Percentiles rank a stretch among this genome's conserved stretches.
These are phyloP conservation scores for Candida sp. DNA, from an alignment of 1,139 yeast species.

Conservation along the genomic window DNA sequence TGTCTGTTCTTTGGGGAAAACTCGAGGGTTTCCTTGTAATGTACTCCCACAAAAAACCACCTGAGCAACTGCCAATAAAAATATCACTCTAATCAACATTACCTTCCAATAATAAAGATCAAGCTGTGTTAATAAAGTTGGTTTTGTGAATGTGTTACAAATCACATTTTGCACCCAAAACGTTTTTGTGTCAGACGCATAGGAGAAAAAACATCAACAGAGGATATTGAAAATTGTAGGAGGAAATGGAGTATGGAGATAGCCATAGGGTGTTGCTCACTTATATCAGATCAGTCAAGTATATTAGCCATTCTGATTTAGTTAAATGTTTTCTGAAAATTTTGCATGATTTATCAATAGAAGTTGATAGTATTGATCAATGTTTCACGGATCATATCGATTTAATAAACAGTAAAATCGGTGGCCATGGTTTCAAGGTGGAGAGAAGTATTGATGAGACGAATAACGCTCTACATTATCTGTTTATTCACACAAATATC, in stretches of 20 bases:
- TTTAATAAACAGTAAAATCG: slow-evolving; percentile 35
- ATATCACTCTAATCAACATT: not conserved
- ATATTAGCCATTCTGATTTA: slow-evolving; percentile 12
- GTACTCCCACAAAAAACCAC: not conserved
- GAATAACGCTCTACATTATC: slow-evolving; percentile 27
- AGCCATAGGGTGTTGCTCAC: slow-evolving; percentile 44
- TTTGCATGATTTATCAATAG: slow-evolving; percentile 6
- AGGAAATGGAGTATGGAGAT: slow-evolving; percentile 17
- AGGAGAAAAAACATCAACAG: not conserved
- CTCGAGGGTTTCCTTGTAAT: not conserved
- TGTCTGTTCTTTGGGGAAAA: not conserved
- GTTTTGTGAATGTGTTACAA: too few relatives aligned
- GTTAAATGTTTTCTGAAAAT: slow-evolving; percentile 12
- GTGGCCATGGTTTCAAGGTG: slow-evolving; percentile 43
- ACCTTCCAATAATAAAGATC: too few relatives aligned
- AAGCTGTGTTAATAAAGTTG: too few relatives aligned
- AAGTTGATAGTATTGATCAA: slow-evolving; percentile 3
- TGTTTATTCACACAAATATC: slow-evolving; percentile 38
- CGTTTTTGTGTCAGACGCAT: slow-evolving; percentile 1
- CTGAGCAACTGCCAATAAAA: not conserved
- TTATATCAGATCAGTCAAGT: slow-evolving; percentile 35
- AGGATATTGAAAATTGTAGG: too few relatives aligned
- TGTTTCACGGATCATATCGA: slow-evolving; percentile 19
- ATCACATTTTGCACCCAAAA: slow-evolving; percentile 7
- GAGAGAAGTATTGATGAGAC: slow-evolving; percentile 36